Evolutionary conservation across 805 yeast genomes (phyloP).

Genomic region (Metschnikowia cerradonensis): DNA sequence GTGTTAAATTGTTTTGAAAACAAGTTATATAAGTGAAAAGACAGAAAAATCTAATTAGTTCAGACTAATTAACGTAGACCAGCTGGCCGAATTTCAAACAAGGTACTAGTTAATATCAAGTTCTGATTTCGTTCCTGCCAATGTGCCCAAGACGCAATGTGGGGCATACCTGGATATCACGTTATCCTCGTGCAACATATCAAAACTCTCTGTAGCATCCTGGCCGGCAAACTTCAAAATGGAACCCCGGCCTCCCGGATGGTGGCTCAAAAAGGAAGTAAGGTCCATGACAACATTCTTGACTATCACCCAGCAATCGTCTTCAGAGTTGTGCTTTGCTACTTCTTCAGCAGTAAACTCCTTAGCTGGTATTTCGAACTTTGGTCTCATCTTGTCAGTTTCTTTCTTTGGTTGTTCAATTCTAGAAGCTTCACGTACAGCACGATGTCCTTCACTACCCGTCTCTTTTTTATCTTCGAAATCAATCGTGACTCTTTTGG

Average conservation of each 20-base stretch:
- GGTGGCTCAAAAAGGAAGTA: conserved; percentile 41
- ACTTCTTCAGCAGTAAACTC: conserved; percentile 47
- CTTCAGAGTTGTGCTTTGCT: conserved; percentile 41
- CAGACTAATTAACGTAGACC: not conserved
- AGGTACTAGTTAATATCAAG: conserved; percentile 26
- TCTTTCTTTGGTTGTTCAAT: not conserved
- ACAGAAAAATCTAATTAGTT: conserved; percentile 9
- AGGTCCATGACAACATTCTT: conserved; percentile 50
- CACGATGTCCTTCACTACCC: not conserved
- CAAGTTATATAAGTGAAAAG: conserved; percentile 12
- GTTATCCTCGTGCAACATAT: conserved; percentile 54
- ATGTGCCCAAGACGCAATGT: conserved; percentile 45
- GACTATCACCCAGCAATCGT: conserved; percentile 53
- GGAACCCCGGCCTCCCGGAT: conserved; percentile 62
- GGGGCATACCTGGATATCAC: conserved; percentile 49
- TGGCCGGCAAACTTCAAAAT: conserved; percentile 45
- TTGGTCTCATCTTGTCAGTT: conserved; percentile 5
- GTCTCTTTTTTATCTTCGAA: conserved; percentile 17
- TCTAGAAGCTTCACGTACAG: not conserved
- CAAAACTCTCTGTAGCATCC: conserved; percentile 48
- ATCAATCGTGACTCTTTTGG: conserved; percentile 34
- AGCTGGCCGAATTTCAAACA: not conserved
- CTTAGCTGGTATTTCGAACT: conserved; percentile 42
- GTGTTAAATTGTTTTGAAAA: conserved; percentile 15
- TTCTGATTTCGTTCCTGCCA: conserved; percentile 45